phyloP scores from a whole-genome alignment of 129 eudicot species.

The Escallonia herrerae region DNA sequence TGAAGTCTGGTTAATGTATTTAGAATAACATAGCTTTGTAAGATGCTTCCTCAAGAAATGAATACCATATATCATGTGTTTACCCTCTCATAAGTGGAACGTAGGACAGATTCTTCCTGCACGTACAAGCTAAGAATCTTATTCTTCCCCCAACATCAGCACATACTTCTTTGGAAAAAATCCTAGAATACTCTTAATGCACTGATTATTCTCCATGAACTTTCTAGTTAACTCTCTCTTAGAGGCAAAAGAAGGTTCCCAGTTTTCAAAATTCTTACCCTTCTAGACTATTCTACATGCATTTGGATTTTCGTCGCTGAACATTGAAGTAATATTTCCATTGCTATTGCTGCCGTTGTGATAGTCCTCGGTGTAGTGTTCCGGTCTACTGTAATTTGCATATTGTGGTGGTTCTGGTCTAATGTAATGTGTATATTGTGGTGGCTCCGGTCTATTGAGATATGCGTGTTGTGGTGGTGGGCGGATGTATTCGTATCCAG shows the following conservation, averaged over 20 bases:
- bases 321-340: slow-evolving; percentile 66
- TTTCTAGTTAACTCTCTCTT: slow-evolving; percentile 13
- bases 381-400: slow-evolving; percentile 19
- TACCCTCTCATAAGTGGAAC: slow-evolving; percentile 21
- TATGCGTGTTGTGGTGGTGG: slow-evolving; percentile 29
- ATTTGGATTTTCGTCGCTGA: slow-evolving; percentile 94
- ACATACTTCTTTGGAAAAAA: slow-evolving; percentile 24
- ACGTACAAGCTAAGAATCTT: slow-evolving; percentile 50
- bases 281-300: slow-evolving; percentile 65
- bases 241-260: slow-evolving; percentile 16
- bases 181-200: slow-evolving; percentile 10
- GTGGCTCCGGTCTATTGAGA: slow-evolving; percentile 10
- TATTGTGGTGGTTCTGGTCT: slow-evolving; percentile 29
- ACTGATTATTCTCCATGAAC: slow-evolving; percentile 22
- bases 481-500: slow-evolving; percentile 37
- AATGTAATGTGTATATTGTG: slow-evolving; percentile 26
- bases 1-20: not conserved
- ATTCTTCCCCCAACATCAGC: slow-evolving; percentile 32
- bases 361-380: slow-evolving; percentile 31
- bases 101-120: slow-evolving; percentile 44
- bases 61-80: slow-evolving; percentile 5
- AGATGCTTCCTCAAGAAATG: slow-evolving; percentile 11
- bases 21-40: slow-evolving; percentile 1
- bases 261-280: slow-evolving; percentile 10
- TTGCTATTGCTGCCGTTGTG: slow-evolving; percentile 30